Conservation (phyloP, 139 green algal genomes). For the Astrephomene gubernaculifera region DNA sequence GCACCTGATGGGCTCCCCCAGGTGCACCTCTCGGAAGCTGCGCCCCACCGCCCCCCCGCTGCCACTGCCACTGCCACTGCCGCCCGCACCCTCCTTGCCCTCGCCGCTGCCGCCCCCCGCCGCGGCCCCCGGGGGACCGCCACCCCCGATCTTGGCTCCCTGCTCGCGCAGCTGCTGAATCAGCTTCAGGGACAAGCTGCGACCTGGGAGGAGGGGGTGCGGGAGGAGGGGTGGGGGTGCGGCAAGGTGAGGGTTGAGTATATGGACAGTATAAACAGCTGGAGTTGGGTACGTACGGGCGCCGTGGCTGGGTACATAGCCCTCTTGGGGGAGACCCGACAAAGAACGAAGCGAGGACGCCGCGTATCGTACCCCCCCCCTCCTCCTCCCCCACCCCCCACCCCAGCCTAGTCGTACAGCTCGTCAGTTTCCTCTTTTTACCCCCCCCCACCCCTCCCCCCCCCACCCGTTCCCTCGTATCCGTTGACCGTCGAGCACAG, state of each 20-base stretch:
- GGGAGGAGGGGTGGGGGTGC: not conserved
- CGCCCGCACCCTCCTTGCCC: conserved; percentile 25
- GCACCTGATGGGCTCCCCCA: conserved; percentile 93
- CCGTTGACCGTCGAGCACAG: conserved; percentile 94
- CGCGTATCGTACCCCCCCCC: no score
- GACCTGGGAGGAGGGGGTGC: conserved; percentile 61
- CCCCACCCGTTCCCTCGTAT: conserved; percentile 93
- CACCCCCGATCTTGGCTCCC: conserved; percentile 66
- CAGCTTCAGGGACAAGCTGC: conserved; percentile 95
- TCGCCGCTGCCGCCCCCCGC: conserved; percentile 17
- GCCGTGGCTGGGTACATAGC: no score
- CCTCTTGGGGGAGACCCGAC: no score
- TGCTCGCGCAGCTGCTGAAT: conserved; percentile 92
- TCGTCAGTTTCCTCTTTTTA: no score
- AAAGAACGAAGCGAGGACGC: no score
- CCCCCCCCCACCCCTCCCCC: not conserved
- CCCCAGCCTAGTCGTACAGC: no score
- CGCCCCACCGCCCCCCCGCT: conserved; percentile 54
- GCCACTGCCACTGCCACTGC: not conserved
- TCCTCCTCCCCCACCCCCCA: no score
- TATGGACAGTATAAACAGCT: no score
- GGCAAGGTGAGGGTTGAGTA: no score
- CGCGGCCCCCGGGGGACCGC: not conserved
- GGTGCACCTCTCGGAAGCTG: conserved; percentile 92
- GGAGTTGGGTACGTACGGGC: no score